Evolutionary conservation across 805 yeast genomes (phyloP), one percentile per base, ranked within the genome.

Genomic region (Danielozyma ontarioensis): DNA sequence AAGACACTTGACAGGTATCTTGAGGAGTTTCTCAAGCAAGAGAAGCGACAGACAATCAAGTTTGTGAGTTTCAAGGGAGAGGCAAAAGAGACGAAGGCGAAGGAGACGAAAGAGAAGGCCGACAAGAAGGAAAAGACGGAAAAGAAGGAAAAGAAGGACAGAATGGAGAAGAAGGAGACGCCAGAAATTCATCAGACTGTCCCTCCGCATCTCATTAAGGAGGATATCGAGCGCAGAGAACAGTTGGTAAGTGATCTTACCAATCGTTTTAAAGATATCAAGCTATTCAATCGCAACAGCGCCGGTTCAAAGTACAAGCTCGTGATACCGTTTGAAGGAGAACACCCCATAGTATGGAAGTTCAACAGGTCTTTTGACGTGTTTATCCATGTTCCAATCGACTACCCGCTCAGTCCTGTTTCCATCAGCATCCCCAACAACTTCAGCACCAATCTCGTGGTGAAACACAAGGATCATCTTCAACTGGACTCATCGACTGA

Each of bases 11-110:
- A 81, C 48, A 62, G 57, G 39, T 64, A 76, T 36, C 61, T 83
- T 32, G 90, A 83, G 46, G 44, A 49, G 27, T 75, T 80, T 45
- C 59, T 83, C 36, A 67, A 72, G 29, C 70, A 68, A 54, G 80
- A 80, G 41, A 79, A 78, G 44, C 68, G 71, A 27, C 74, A 72
- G 15, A 78, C 85, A 0, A 59, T 83, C 38, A 83, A 78, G 48
- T 67, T 82, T 44, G 79, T 80, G 19, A 69, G 65, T 11, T 44
- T 46, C 42, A 30, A 31, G 18, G 49, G 36, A 34, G 37, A 36
- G 18, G 36, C 36, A 30, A 24, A 28, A 11, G 31, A 24, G 15
- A 28, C 26, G 3, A 25, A 36, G 5, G 30, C 18, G 14, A 21
- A 38, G 1, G 29, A 22, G 16, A 34, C 37, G n/a, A 30, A 16